Evolutionary conservation across 208 protist species (phyloP), one percentile per base, ranked within the genome.

Genomic region (Trypanosoma brucei): DNA sequence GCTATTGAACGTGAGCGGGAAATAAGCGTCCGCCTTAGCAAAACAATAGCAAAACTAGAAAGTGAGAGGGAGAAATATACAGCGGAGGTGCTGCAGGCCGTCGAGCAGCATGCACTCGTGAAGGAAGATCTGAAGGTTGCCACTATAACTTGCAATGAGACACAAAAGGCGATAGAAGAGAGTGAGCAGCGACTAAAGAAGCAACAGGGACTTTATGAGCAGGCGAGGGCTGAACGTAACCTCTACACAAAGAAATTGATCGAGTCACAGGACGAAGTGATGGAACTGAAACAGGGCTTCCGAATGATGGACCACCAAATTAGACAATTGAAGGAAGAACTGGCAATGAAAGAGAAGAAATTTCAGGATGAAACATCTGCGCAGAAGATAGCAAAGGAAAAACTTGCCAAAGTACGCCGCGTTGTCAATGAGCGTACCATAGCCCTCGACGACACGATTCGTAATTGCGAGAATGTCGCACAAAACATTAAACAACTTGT

Each of bases 301-400:
- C 96, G 98, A 57, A 93, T 99, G 66, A 97, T 99, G 82, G 94
- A 96, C 57, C 97, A 99, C 60, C 95, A 98, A 62, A 91, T 98
- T 34, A 55, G 82, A 31, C 91, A 98, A 70, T 78, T 97, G 58
- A 95, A 93, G 71, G 96, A 99, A 59, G 98, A 99, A 72, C 94
- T 99, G 45, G 81, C 97, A 40, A 79, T 92, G 67, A 88, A 92
- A 54, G 75, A 91, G 44, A 73, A 92, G 46, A 79, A 92, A 62
- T 77, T 76, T 34, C 66, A 77, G 51, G 77, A 86, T n/a, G 81
- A 95, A 62, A 62, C 48, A 3, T 55, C 82, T 35, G 44, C 65
- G 11, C 71, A 83, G 37, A 87, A 93, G 40, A 76, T 68, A 38
- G 51, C 66, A 40, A 78, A 83, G 59, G 78, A 94, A 36, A 85